Evolutionary conservation across 805 yeast species (phyloP).

Genomic region (Saturnispora galanensis): DNA sequence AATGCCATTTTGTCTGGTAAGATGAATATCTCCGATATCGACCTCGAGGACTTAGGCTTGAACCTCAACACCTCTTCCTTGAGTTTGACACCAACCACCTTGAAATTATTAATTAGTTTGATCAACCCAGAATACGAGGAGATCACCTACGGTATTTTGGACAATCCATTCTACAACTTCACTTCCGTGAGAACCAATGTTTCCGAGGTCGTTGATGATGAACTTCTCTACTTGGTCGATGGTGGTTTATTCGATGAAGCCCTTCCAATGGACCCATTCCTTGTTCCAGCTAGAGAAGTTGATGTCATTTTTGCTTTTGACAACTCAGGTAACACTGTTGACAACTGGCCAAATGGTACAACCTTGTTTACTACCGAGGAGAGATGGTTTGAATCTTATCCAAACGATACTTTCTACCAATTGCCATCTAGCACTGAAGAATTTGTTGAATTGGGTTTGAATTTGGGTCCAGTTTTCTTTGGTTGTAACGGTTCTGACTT

Average conservation of each 20-base stretch:
- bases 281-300: constrained; percentile 47
- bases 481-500: constrained; percentile 63
- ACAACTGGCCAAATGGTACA: constrained; percentile 56
- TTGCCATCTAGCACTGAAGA: constrained; percentile 53
- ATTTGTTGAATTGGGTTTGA: constrained; percentile 47
- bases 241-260: constrained; percentile 37
- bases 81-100: constrained; percentile 11
- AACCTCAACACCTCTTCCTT: constrained; percentile 11
- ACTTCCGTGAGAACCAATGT: constrained; percentile 25
- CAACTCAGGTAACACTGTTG: constrained; percentile 51
- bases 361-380: constrained; percentile 43
- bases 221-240: constrained; percentile 19
- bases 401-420: constrained; percentile 54
- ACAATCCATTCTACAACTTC: constrained; percentile 31
- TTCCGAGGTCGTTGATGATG: constrained; percentile 17
- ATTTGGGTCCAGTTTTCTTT: constrained; percentile 61
- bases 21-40: constrained; percentile 5
- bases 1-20: constrained; percentile 12
- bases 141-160: constrained; percentile 34
- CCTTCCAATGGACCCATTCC: constrained; percentile 54
- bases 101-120: constrained; percentile 12
- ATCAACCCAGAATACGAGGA: constrained; percentile 40
- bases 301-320: constrained; percentile 59
- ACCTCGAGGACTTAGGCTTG: constrained; percentile 13
- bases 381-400: constrained; percentile 38